Evolutionary conservation across 2,329 filamentous ascomycete species (phyloP).

Genomic region (Fusarium tupiense): DNA sequence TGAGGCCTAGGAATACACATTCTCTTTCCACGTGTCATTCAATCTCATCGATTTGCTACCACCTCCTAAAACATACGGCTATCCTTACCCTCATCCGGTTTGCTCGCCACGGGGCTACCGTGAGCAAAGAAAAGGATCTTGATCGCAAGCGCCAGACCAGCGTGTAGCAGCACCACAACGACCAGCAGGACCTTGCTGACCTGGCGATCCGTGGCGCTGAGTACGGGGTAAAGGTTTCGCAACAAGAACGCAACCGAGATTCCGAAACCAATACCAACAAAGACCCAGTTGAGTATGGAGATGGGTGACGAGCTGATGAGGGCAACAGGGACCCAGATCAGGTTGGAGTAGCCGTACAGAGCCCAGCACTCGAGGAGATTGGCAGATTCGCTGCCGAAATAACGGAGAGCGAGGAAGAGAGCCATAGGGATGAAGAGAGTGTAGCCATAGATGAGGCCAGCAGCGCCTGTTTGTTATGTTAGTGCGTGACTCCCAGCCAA

Average conservation of each 20-base stretch:
- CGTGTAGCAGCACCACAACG: constrained; percentile 84
- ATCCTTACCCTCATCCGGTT: constrained; percentile 45
- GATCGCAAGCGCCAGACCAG: constrained; percentile 90
- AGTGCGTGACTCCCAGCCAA: not conserved
- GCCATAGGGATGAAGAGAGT: constrained; percentile 85
- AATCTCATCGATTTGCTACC: not conserved
- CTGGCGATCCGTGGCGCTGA: constrained; percentile 92
- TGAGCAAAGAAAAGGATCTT: constrained; percentile 97
- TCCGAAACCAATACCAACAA: constrained; percentile 87
- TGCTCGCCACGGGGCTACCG: constrained; percentile 63
- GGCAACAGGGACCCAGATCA: constrained; percentile 97
- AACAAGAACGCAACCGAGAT: constrained; percentile 85
- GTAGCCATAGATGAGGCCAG: constrained; percentile 95
- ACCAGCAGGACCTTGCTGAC: constrained; percentile 89
- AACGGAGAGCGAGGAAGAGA: constrained; percentile 88
- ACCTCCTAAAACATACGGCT: constrained; percentile 27
- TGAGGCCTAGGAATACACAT: constrained; percentile 10
- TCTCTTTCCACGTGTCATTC: constrained; percentile 31
- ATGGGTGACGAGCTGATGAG: constrained; percentile 90
- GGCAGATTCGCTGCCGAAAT: constrained; percentile 93
- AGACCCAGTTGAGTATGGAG: constrained; percentile 89
- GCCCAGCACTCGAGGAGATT: constrained; percentile 96
- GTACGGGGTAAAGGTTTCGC: constrained; percentile 88
- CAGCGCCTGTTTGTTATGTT: constrained; percentile 67
- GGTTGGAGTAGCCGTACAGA: constrained; percentile 93